Evolutionary conservation across 495 filamentous ascomycete species (phyloP).

Genomic region (Pyrenula aspistea): DNA sequence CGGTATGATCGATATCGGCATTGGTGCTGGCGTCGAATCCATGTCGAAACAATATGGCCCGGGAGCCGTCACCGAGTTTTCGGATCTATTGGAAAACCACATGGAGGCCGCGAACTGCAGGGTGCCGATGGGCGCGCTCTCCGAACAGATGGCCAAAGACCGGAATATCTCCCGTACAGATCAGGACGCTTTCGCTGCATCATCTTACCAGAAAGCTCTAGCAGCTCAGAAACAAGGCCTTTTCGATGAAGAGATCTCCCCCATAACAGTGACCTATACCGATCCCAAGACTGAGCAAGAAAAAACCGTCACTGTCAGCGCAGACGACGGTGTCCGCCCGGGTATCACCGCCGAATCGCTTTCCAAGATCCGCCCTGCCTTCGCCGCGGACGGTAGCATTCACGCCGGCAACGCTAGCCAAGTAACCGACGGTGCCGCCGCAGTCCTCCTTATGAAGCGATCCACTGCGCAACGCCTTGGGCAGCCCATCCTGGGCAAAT

Average conservation of each 20-base stretch:
- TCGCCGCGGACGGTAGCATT: constrained; percentile 83
- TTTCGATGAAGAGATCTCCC: constrained; percentile 87
- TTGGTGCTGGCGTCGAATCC: constrained; percentile 94
- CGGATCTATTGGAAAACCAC: constrained; percentile 75
- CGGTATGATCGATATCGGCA: constrained; percentile 91
- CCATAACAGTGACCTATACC: constrained; percentile 68
- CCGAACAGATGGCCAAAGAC: constrained; percentile 90
- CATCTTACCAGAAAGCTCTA: constrained; percentile 79
- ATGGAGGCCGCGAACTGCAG: constrained; percentile 87
- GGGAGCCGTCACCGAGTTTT: constrained; percentile 85
- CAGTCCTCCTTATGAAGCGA: constrained; percentile 91
- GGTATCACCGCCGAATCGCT: constrained; percentile 82
- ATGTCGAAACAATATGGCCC: constrained; percentile 92
- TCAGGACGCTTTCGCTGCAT: constrained; percentile 85
- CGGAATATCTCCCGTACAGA: constrained; percentile 52
- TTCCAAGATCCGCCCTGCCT: constrained; percentile 80
- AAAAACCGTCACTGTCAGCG: constrained; percentile 69
- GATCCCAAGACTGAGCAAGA: constrained; percentile 87
- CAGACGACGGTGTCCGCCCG: constrained; percentile 76
- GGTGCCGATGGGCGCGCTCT: constrained; percentile 92
- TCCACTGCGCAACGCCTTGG: constrained; percentile 78
- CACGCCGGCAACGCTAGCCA: constrained; percentile 94
- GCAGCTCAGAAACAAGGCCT: constrained; percentile 78
- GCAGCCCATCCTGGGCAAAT: constrained; percentile 85
- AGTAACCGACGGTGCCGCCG: constrained; percentile 91